phyloP scores from a whole-genome alignment of 2,329 filamentous ascomycete genomes.

The Monosporascus cannonballus region DNA sequence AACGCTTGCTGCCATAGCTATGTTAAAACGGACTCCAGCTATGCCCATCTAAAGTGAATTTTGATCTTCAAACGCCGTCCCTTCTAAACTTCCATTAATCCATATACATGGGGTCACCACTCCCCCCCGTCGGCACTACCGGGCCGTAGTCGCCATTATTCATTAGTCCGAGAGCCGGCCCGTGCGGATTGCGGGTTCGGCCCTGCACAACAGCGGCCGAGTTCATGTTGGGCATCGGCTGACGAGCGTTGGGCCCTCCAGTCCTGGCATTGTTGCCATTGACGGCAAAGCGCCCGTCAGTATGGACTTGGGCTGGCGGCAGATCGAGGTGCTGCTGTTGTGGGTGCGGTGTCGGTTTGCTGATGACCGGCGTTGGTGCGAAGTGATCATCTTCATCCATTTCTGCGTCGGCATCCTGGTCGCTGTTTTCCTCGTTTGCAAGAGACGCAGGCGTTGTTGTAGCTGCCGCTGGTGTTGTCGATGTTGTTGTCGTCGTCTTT shows the following conservation, averaged over 20 bases:
- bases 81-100: slow-evolving; percentile 28
- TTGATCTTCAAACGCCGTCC: no score
- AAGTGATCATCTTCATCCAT: slow-evolving; percentile 57
- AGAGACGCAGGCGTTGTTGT: slow-evolving; percentile 29
- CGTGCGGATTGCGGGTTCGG: slow-evolving; percentile 26
- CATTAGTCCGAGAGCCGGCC: slow-evolving; percentile 13
- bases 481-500: slow-evolving; percentile 11
- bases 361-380: slow-evolving; percentile 35
- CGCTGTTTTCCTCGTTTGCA: slow-evolving; percentile 41
- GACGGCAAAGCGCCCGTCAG: slow-evolving; percentile 36
- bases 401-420: slow-evolving; percentile 35
- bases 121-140: slow-evolving; percentile 38
- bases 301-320: slow-evolving; percentile 32
- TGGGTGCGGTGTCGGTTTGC: slow-evolving; percentile 28
- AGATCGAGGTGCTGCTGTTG: slow-evolving; percentile 37
- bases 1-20: no score
- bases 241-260: slow-evolving; percentile 34
- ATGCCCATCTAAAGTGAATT: no score
- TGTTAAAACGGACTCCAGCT: no score
- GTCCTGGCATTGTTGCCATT: slow-evolving; percentile 29
- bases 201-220: slow-evolving; percentile 30
- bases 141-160: slow-evolving; percentile 35
- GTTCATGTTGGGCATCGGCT: slow-evolving; percentile 42
- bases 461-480: slow-evolving; percentile 12
- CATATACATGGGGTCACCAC: slow-evolving; percentile 47